Conservation (phyloP, 352 stramenopile species). For the Globisporangium okanoganense region DNA sequence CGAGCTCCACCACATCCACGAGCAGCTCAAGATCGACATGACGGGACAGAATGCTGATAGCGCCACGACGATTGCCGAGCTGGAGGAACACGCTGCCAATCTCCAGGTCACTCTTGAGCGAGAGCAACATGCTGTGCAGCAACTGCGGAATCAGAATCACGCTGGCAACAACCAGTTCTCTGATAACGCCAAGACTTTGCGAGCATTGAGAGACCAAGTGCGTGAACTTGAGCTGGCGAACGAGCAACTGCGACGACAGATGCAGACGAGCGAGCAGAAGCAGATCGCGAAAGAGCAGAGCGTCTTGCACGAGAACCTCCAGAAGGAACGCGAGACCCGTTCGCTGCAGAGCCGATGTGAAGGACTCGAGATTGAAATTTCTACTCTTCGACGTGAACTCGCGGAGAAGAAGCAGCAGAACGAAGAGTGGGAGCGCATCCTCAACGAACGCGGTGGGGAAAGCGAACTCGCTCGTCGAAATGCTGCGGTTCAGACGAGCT, state of each 20-base stretch:
- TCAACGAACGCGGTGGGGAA: conserved; percentile 38
- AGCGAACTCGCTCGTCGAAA: conserved; percentile 35
- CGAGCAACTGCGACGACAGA: conserved; percentile 29
- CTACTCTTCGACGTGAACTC: conserved; percentile 18
- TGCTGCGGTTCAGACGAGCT: conserved; percentile 35
- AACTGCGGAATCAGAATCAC: conserved; percentile 39
- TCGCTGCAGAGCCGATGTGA: conserved; percentile 31
- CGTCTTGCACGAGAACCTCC: conserved; percentile 45
- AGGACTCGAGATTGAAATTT: conserved; percentile 23
- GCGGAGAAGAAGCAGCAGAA: conserved; percentile 17
- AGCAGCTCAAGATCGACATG: conserved; percentile 36
- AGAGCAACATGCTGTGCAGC: conserved; percentile 41
- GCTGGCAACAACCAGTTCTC: conserved; percentile 25
- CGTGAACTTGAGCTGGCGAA: conserved; percentile 32
- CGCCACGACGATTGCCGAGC: conserved; percentile 22
- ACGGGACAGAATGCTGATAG: conserved; percentile 28
- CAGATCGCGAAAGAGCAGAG: conserved; percentile 38
- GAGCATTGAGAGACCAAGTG: conserved; percentile 15
- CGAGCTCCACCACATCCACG: conserved; percentile 30
- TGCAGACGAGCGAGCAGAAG: conserved; percentile 34
- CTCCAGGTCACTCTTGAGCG: conserved; percentile 59
- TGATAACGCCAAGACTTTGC: conserved; percentile 18
- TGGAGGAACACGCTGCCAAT: conserved; percentile 53
- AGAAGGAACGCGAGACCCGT: conserved; percentile 44
- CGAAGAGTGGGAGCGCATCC: conserved; percentile 28